phyloP scores from a whole-genome alignment of 805 yeast species.

The Zygoascus bituminiphila region DNA sequence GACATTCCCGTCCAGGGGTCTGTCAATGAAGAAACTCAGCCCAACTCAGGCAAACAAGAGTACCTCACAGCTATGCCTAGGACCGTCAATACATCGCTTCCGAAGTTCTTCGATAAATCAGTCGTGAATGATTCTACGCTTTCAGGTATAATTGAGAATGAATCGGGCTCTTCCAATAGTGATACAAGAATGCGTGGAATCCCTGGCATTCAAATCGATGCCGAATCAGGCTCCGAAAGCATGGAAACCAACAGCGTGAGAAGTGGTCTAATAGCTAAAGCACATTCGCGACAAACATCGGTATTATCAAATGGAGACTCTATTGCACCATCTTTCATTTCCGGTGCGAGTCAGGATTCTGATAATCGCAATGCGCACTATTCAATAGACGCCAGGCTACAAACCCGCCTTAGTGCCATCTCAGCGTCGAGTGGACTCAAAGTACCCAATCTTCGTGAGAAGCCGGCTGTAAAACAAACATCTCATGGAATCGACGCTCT shows the following conservation, averaged over 20 bases:
- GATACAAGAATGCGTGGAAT: background rate
- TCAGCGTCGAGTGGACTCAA: background rate
- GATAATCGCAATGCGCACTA: background rate
- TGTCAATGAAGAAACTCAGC: too few species aligned
- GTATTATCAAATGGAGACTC: background rate
- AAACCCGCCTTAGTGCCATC: slow-evolving; percentile 16
- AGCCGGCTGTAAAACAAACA: background rate
- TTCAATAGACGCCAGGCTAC: slow-evolving; percentile 15
- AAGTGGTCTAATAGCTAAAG: slow-evolving; percentile 3
- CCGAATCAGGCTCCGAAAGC: background rate
- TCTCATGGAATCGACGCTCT: background rate
- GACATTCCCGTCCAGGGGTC: too few species aligned
- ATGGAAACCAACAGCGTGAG: slow-evolving; percentile 2
- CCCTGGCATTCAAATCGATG: background rate
- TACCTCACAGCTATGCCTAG: background rate
- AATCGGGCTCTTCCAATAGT: background rate
- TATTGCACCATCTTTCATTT: background rate
- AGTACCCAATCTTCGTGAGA: background rate
- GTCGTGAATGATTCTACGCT: background rate
- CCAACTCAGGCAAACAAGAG: too few species aligned
- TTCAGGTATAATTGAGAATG: background rate
- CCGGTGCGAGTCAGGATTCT: background rate
- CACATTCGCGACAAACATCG: slow-evolving; percentile 11
- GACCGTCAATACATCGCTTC: slow-evolving; percentile 5
- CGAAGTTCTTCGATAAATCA: slow-evolving; percentile 2